These are phyloP conservation scores for Pythium scleroteichum DNA, from an alignment of 352 stramenopile genomes.

Conservation along the genomic window DNA sequence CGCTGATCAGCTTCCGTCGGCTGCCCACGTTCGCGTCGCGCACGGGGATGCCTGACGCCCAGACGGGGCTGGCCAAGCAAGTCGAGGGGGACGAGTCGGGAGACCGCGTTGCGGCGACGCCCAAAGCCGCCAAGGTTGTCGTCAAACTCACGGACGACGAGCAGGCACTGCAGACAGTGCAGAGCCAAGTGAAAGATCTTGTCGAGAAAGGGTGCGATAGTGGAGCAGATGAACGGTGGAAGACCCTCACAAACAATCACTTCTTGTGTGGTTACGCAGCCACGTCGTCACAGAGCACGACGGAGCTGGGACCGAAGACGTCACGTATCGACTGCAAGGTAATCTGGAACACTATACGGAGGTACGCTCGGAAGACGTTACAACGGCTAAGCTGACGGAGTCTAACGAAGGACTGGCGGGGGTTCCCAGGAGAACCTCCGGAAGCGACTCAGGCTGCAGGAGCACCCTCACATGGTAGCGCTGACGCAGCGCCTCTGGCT, in stretches of 20 bases:
- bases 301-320: constrained; percentile 20
- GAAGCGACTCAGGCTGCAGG: constrained; percentile 59
- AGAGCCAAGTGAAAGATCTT: constrained; percentile 64
- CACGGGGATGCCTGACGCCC: neutral
- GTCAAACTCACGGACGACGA: constrained; percentile 48
- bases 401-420: too few species aligned
- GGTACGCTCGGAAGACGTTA: constrained; percentile 26
- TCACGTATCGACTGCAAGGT: constrained; percentile 68
- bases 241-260: neutral
- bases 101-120: neutral
- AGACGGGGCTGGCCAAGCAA: neutral
- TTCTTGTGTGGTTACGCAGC: constrained; percentile 25
- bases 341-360: constrained; percentile 77
- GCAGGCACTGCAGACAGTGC: constrained; percentile 36
- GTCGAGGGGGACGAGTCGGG: neutral
- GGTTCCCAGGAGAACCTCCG: constrained; percentile 67
- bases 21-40: constrained; percentile 19
- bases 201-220: constrained; percentile 49
- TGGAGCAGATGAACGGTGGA: neutral
- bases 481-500: constrained; percentile 76
- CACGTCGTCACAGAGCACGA: constrained; percentile 60
- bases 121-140: constrained; percentile 25
- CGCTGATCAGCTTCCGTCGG: constrained; percentile 56
- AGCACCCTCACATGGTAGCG: constrained; percentile 62
- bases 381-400: too few species aligned